A percentile compares a stretch with the other conserved stretches of the same genome.
Conservation (phyloP, 768 basidiomycete species). For the Leccinum barrowsii region DNA sequence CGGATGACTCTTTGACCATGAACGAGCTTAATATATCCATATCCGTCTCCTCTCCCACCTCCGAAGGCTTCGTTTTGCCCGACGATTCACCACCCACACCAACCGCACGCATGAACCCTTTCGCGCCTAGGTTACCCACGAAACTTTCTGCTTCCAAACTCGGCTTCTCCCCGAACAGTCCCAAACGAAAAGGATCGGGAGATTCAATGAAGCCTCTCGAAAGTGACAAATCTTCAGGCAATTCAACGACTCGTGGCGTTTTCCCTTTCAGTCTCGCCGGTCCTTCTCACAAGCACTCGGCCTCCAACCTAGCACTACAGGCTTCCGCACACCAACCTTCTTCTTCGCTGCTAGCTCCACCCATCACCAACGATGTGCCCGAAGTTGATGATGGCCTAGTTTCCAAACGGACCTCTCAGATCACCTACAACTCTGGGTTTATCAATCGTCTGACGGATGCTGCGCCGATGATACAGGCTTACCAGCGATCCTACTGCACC, state of each 20-base stretch:
- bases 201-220: constrained; percentile 32
- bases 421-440: constrained; percentile 72
- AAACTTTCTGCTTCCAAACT: constrained; percentile 59
- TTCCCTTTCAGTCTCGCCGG: constrained; percentile 30
- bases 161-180: constrained; percentile 43
- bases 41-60: constrained; percentile 44
- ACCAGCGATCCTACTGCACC: constrained; percentile 27
- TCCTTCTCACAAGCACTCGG: constrained; percentile 28
- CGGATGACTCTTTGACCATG: constrained; percentile 12
- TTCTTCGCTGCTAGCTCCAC: constrained; percentile 49
- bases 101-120: constrained; percentile 65
- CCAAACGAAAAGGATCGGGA: constrained; percentile 54
- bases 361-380: constrained; percentile 42
- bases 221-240: constrained; percentile 19
- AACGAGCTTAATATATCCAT: constrained; percentile 41
- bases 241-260: constrained; percentile 20
- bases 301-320: constrained; percentile 12
- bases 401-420: constrained; percentile 68
- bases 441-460: constrained; percentile 65
- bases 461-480: constrained; percentile 37
- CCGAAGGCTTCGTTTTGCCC: constrained; percentile 32
- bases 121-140: constrained; percentile 68
- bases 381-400: constrained; percentile 34
- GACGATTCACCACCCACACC: constrained; percentile 40
- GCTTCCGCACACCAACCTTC: constrained; percentile 33